Base-by-base conservation (phyloP, 306 rosid species). In the Lablab purpureus region DNA sequence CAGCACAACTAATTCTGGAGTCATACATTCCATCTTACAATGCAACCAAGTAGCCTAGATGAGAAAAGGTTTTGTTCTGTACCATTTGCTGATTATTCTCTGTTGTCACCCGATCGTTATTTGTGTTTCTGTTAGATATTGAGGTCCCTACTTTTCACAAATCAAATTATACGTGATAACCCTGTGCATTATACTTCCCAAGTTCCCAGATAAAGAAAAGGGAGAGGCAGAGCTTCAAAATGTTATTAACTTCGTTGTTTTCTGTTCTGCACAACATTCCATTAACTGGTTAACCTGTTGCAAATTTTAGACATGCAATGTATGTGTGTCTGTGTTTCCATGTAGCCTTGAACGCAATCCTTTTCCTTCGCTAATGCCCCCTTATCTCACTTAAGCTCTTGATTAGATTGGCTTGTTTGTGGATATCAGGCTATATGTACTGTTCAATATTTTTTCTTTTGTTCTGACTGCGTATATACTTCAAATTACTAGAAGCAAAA, bases 1-100 rank as follows among this genome's bases (percentile, higher is more conserved):
- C 90, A 0, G 81, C 94, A 74, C 98, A 91, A 73, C 59, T 96
- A 90, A 87, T 96, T 55, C 78, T 96, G 81, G 99, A 96, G 84
- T 96, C 99, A 9, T 96, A 91, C 78, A 82, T 96, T 72, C 99
- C 99, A 19, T 72, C 89, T 63, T 88, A 75, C 70, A 67, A 50
- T 80, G 51, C 78, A 46, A 77, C 67, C 78, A 73, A 77, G 84
- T 82, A 81, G 81, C 67, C 51, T 60, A 23, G 59, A 40, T 11
- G 49, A 68, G 25, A 70, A 74, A 80, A 50, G 90, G 87, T 81
- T 75, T 82, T 82, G 79, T 76, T 69, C 77, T 84, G 78, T 80
- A 32, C 79, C 69, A 55, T 78, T 83, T 58, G 58, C 50, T 67
- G 78, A 51, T 75, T 83, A 18, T 71, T 76, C 13, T 43, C 50